These are phyloP conservation scores for Ustilago crameri DNA, from an alignment of 1,284 basidiomycete genomes.

Conservation along the genomic window DNA sequence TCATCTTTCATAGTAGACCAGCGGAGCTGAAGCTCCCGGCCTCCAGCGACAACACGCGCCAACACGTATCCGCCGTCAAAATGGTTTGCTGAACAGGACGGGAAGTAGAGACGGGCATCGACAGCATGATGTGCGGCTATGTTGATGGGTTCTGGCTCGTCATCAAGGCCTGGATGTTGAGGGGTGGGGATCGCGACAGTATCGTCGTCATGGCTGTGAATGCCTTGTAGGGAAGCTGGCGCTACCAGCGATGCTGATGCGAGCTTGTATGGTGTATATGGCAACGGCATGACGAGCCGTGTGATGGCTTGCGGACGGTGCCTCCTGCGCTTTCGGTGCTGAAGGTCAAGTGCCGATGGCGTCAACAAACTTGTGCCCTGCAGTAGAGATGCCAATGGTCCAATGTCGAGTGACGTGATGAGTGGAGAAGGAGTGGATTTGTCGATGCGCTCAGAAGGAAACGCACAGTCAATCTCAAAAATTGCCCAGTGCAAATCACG, in stretches of 20 bases:
- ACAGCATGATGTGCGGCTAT: conserved; percentile 37
- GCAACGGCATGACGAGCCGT: conserved; percentile 33
- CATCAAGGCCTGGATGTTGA: conserved; percentile 40
- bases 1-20: conserved; percentile 29
- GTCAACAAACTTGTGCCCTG: background rate
- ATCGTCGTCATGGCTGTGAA: conserved; percentile 23
- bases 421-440: background rate
- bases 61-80: conserved; percentile 43
- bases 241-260: conserved; percentile 38
- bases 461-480: conserved; percentile 18
- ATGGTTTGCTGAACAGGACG: conserved; percentile 8
- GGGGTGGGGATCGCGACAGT: conserved; percentile 42
- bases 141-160: conserved; percentile 17
- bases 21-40: conserved; percentile 51
- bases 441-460: conserved; percentile 6
- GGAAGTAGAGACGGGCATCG: conserved; percentile 44
- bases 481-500: conserved; percentile 20
- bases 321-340: background rate
- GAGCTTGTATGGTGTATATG: conserved; percentile 48
- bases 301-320: background rate
- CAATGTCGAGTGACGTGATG: background rate
- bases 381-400: background rate
- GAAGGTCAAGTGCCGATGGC: background rate
- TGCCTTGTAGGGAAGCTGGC: conserved; percentile 12
- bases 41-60: conserved; percentile 47